These are phyloP conservation scores for Ascomycota sp. DNA, from an alignment of 2,329 filamentous ascomycete genomes.

Conservation along the genomic window DNA sequence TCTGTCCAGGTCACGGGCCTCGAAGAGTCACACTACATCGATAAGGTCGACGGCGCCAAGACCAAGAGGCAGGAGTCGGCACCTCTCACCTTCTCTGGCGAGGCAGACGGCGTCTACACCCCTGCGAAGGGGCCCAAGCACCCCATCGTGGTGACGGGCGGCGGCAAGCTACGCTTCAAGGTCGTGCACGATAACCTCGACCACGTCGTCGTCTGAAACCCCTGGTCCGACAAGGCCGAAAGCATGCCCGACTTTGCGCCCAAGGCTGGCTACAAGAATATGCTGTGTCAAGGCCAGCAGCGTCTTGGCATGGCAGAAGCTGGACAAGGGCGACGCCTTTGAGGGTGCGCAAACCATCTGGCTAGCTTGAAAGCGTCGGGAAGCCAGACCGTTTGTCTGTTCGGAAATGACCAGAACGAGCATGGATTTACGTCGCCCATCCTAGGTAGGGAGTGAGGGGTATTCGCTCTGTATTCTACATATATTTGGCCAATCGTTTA, in stretches of 20 bases:
- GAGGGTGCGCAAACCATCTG: constrained; percentile 39
- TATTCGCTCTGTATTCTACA: too few species aligned
- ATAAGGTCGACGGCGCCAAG: constrained; percentile 55
- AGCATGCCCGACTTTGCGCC: constrained; percentile 74
- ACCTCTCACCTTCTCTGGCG: constrained; percentile 48
- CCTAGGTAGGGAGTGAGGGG: too few species aligned
- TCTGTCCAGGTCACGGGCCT: constrained; percentile 56
- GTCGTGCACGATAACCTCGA: constrained; percentile 67
- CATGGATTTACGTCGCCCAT: too few species aligned
- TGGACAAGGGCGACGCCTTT: constrained; percentile 58
- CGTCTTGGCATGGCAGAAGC: constrained; percentile 60
- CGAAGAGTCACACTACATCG: constrained; percentile 53
- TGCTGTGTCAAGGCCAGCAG: constrained; percentile 87
- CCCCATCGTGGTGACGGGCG: constrained; percentile 39
- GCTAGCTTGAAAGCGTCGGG: constrained; percentile 9
- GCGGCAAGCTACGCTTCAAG: constrained; percentile 43
- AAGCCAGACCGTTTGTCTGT: too few species aligned
- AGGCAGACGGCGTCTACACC: constrained; percentile 79
- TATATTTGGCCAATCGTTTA: too few species aligned
- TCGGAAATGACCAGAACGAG: too few species aligned
- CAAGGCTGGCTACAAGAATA: constrained; percentile 75
- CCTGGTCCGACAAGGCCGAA: constrained; percentile 70
- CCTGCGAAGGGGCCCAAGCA: constrained; percentile 39
- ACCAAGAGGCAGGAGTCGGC: constrained; percentile 44
- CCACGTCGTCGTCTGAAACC: constrained; percentile 93